phyloP scores from a whole-genome alignment of 176 grass and related monocot genomes.

The Areca catechu region DNA sequence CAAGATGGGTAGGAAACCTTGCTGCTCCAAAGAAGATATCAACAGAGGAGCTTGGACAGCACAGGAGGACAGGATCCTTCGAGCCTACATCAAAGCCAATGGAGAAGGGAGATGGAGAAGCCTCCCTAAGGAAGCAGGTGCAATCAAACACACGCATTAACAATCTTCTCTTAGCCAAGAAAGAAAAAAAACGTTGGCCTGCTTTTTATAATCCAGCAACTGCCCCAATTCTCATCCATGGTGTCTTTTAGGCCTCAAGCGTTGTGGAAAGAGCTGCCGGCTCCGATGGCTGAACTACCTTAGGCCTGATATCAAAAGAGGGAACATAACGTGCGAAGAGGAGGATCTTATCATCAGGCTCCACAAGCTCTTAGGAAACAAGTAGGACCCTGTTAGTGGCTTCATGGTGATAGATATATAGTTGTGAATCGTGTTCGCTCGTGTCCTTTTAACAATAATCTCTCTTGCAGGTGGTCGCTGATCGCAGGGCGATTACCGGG shows the following conservation, averaged over 20 bases:
- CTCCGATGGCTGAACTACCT: conserved; percentile 7
- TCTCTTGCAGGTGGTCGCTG: conserved; percentile 1
- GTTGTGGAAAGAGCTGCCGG: conserved; percentile 3
- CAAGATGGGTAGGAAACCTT: conserved; percentile 6
- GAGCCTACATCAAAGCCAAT: conserved; percentile 1
- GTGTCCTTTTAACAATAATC: too few species aligned
- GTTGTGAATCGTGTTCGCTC: too few species aligned
- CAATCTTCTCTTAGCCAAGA: too few species aligned
- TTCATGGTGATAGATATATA: too few species aligned
- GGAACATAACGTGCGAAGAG: background rate
- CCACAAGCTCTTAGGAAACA: background rate
- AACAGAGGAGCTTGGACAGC: conserved; percentile 3
- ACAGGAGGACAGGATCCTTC: conserved; percentile 6
- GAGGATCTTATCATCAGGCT: conserved; percentile 6
- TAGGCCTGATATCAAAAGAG: conserved; percentile 3
- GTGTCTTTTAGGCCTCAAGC: background rate
- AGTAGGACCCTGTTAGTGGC: background rate
- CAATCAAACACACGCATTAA: background rate
- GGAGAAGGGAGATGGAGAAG: conserved; percentile 10
- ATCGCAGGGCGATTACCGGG: background rate
- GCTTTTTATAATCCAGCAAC: too few species aligned
- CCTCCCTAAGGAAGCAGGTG: conserved; percentile 9
- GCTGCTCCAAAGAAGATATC: background rate
- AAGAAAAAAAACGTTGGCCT: too few species aligned
- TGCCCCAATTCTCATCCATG: too few species aligned